These are phyloP conservation scores for Cyberlindnera maritima DNA, from an alignment of 805 yeast species.

Conservation along the genomic window DNA sequence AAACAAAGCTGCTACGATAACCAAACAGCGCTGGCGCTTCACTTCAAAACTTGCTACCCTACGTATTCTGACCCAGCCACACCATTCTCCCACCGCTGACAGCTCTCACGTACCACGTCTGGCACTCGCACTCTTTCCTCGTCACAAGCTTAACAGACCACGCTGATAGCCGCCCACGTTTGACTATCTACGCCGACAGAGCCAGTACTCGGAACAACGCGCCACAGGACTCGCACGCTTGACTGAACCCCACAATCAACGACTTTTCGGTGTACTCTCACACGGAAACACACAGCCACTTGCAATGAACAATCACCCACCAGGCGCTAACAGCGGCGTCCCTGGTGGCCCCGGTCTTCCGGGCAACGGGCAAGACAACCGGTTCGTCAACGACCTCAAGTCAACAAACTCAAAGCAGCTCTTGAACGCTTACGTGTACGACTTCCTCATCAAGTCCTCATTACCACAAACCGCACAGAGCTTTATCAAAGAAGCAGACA, in stretches of 20 bases:
- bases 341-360: conserved; percentile 6
- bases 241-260: too few species aligned
- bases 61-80: neutral
- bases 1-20: conserved; percentile 2
- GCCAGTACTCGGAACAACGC: neutral
- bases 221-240: neutral
- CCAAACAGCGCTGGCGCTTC: conserved; percentile 7
- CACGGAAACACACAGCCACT: neutral
- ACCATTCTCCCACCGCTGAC: neutral
- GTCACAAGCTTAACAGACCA: neutral
- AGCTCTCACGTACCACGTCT: neutral
- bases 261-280: too few species aligned
- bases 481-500: conserved; percentile 75
- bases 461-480: conserved; percentile 68
- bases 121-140: neutral
- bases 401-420: conserved; percentile 43
- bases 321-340: conserved; percentile 8
- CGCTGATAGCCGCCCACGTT: conserved; percentile 2
- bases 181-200: neutral
- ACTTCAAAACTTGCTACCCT: neutral
- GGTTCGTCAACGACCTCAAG: conserved; percentile 26
- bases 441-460: conserved; percentile 74
- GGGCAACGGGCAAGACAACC: conserved; percentile 2
- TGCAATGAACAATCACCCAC: conserved; percentile 8
- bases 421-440: conserved; percentile 82